A percentile compares a stretch with the other conserved stretches of the same genome.
These are phyloP conservation scores for Ricinus communis DNA, from an alignment of 345 rosid genomes.

Conservation along the genomic window DNA sequence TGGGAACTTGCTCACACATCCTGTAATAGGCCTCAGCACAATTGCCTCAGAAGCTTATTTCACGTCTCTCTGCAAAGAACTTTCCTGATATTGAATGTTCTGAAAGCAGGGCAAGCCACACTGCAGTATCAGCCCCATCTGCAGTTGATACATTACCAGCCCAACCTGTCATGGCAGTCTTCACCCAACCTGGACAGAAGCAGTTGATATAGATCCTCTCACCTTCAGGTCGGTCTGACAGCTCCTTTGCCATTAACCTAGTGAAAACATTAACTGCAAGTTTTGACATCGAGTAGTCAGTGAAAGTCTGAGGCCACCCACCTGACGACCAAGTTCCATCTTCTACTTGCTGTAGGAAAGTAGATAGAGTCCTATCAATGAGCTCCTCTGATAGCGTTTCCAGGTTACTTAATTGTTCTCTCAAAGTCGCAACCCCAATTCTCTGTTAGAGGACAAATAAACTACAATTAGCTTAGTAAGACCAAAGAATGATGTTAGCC, in stretches of 20 bases:
- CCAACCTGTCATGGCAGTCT: constrained; percentile 96
- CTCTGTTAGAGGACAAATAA: constrained; percentile 46
- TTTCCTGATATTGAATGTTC: constrained; percentile 73
- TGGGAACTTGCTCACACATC: neutral
- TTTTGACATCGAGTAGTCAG: constrained; percentile 85
- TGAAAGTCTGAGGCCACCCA: constrained; percentile 84
- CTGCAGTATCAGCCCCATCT: constrained; percentile 90
- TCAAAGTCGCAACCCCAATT: constrained; percentile 56
- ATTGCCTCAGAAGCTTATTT: constrained; percentile 53
- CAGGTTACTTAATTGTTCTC: constrained; percentile 48
- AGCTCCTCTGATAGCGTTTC: constrained; percentile 67
- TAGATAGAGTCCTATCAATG: constrained; percentile 53
- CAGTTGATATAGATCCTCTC: constrained; percentile 75
- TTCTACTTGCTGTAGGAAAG: constrained; percentile 75
- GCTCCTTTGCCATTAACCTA: constrained; percentile 57
- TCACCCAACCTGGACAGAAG: constrained; percentile 98
- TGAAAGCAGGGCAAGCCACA: constrained; percentile 87
- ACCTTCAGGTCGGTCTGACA: constrained; percentile 67
- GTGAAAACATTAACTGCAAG: constrained; percentile 85
- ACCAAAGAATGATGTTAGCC: neutral
- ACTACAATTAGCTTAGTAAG: constrained; percentile 7
- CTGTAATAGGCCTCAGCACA: neutral
- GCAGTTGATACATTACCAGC: constrained; percentile 80
- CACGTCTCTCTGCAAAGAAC: constrained; percentile 92
- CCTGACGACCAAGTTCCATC: constrained; percentile 73